Evolutionary conservation across 306 rosid species (phyloP), one percentile per base, ranked within the genome.

Genomic region (Dryas alaskensis): DNA sequence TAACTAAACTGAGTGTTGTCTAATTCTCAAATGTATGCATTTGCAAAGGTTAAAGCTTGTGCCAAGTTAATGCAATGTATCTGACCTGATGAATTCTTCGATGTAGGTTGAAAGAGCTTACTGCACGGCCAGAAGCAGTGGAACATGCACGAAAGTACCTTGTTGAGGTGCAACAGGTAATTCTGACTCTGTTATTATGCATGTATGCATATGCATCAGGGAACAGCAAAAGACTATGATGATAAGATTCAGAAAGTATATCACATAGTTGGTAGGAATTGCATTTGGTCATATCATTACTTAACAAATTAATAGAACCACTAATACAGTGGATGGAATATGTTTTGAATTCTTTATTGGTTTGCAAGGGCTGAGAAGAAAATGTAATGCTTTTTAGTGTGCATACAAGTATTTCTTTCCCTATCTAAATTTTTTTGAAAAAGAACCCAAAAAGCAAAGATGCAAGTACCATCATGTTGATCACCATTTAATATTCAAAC

Each of bases 21-120:
- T 12, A 60, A 69, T 42, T 55, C n/a, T 60, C n/a, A 11, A 14
- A 58, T 40, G 52, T 47, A 39, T 48, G 50, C 25, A 50, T 73
- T 39, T 61, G 13, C 57, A 7, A 14, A 31, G 7, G 17, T 13
- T 65, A 42, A 39, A 49, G 60, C 66, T 14, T 59, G 14, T 43
- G 73, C n/a, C 27, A 40, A 25, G 51, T 71, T 59, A 50, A 49
- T 68, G 45, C 67, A 17, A 45, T 66, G 78, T 84, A 78, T 54
- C 81, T 86, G 66, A 70, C 53, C 65, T 45, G 55, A 60, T 76
- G 70, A 58, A 68, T 72, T 72, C 83, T 66, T 79, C 70, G 19
- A 63, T 81, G 73, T 79, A 94, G 99, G 83, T 83, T 94, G 75
- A 92, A 89, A 79, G 99, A 94, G 89, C 89, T 94, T 51, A 84